Evolutionary conservation across 331 rosid species (phyloP).

Genomic region (Telfairia occidentalis): DNA sequence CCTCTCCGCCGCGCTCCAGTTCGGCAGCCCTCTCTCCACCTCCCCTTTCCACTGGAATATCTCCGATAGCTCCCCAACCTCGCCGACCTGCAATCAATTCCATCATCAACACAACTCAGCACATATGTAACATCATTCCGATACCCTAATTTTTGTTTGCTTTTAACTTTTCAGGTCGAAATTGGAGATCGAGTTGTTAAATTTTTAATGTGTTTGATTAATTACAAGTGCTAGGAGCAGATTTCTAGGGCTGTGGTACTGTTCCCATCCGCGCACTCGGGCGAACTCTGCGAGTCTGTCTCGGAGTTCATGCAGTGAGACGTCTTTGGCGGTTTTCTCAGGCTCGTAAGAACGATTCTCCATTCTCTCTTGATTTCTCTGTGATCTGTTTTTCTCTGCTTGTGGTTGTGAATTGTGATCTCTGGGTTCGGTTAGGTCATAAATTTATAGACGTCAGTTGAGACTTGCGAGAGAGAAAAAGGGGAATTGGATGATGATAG

Average conservation of each 20-base stretch:
- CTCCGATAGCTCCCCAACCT: conserved; percentile 54
- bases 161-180: too few relatives aligned
- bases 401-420: not conserved
- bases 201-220: not conserved
- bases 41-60: conserved; percentile 61
- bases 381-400: not conserved
- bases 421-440: not conserved
- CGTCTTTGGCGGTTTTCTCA: conserved; percentile 28
- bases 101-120: not conserved
- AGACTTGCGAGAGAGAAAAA: not conserved
- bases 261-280: conserved; percentile 65
- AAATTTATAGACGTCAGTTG: not conserved
- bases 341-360: conserved; percentile 24
- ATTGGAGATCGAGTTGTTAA: not conserved
- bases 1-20: conserved; percentile 62
- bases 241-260: conserved; percentile 73
- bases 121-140: not conserved
- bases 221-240: conserved; percentile 67
- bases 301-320: conserved; percentile 62
- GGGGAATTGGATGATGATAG: not conserved
- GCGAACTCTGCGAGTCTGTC: conserved; percentile 61
- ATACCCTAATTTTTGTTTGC: not conserved
- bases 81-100: conserved; percentile 43
- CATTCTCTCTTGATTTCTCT: conserved; percentile 16
- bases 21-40: conserved; percentile 67